Conservation (phyloP, 179 eudicot species). For the Pouteria campechiana region DNA sequence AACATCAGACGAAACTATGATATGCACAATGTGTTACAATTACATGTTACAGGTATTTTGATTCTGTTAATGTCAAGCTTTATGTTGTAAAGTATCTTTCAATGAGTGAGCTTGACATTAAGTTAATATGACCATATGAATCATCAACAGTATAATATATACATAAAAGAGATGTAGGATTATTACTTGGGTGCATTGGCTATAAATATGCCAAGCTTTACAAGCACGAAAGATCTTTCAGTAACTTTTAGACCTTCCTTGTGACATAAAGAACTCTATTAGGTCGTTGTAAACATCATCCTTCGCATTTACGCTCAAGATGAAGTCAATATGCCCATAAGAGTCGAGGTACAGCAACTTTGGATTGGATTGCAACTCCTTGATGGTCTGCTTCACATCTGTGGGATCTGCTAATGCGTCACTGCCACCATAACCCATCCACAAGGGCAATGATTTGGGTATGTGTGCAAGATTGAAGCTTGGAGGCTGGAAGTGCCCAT, state of each 20-base stretch:
- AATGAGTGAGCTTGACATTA: too few species aligned
- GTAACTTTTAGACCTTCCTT: conserved; percentile 28
- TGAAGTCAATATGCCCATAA: conserved; percentile 84
- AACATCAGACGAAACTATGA: too few species aligned
- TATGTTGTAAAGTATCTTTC: too few species aligned
- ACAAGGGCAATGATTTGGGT: conserved; percentile 66
- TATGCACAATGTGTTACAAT: too few species aligned
- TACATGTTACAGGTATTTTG: too few species aligned
- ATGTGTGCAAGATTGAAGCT: conserved; percentile 52
- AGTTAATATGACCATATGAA: too few species aligned
- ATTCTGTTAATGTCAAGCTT: too few species aligned
- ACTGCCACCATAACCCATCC: conserved; percentile 88
- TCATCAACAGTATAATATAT: too few species aligned
- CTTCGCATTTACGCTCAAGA: conserved; percentile 43
- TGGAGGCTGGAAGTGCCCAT: conserved; percentile 62
- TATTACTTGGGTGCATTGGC: too few species aligned
- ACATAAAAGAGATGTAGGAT: too few species aligned
- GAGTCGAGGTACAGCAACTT: conserved; percentile 67
- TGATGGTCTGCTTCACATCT: conserved; percentile 66
- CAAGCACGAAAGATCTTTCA: too few species aligned
- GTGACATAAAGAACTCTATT: conserved; percentile 51
- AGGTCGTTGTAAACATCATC: conserved; percentile 59
- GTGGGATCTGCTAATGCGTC: conserved; percentile 72
- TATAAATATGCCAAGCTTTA: too few species aligned
- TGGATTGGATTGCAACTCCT: conserved; percentile 52